Percentiles rank a stretch among this genome's conserved stretches.
phyloP scores from a whole-genome alignment of 495 filamentous ascomycete species.

The Extremus antarcticus region DNA sequence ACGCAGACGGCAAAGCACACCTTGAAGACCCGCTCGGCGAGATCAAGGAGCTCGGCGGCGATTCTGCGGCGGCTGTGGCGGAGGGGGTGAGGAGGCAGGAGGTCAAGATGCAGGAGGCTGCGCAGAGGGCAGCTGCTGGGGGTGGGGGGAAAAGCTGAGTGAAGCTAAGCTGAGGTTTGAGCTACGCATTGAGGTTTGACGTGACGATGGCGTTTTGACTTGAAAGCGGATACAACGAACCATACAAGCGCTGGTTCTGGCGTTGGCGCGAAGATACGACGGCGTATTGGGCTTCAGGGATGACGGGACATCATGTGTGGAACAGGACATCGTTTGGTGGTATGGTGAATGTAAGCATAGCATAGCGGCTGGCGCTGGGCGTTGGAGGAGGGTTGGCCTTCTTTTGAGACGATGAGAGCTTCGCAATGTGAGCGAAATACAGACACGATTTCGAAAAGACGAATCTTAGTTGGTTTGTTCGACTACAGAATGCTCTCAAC shows the following conservation, averaged over 20 bases:
- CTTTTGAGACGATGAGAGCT: neutral
- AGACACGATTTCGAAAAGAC: neutral
- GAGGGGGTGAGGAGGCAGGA: neutral
- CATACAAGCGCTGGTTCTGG: neutral
- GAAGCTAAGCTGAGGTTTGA: no score
- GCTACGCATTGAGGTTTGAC: no score
- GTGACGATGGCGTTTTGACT: no score
- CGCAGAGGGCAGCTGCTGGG: neutral
- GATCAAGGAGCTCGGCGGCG: neutral
- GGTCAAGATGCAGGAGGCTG: neutral
- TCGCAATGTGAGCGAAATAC: neutral
- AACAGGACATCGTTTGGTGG: no score
- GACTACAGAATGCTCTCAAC: no score
- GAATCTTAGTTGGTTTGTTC: no score
- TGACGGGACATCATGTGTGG: no score
- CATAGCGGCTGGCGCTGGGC: neutral
- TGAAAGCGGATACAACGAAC: no score
- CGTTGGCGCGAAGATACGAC: neutral
- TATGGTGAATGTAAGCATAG: neutral
- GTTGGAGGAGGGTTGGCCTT: neutral
- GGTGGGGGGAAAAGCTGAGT: neutral
- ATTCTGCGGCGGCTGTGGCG: neutral
- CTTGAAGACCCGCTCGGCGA: neutral
- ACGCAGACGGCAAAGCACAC: neutral
- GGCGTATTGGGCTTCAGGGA: neutral